Percentiles rank a stretch among this genome's conserved stretches.
Evolutionary conservation across 805 yeast genomes (phyloP).

Genomic region (Teunomyces cretensis): DNA sequence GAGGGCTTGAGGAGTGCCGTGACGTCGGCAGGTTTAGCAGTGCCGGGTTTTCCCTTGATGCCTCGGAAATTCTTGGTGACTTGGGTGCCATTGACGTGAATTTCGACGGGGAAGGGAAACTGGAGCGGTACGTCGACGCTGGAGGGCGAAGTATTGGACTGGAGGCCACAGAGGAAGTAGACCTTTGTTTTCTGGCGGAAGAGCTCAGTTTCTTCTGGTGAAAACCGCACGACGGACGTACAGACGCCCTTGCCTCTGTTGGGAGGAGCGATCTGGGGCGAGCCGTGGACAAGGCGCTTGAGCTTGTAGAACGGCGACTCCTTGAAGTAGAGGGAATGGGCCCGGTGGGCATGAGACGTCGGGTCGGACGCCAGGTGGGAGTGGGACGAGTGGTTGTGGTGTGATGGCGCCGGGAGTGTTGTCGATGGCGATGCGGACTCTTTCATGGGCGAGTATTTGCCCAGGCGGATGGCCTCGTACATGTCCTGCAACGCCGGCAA

Average conservation of each 20-base stretch:
- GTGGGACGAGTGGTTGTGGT: background rate
- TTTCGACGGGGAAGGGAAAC: constrained; percentile 73
- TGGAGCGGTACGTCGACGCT: constrained; percentile 42
- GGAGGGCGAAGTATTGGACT: constrained; percentile 16
- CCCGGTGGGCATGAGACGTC: constrained; percentile 17
- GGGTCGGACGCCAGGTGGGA: background rate
- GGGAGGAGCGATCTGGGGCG: constrained; percentile 47
- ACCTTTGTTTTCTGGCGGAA: constrained; percentile 36
- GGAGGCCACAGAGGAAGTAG: constrained; percentile 55
- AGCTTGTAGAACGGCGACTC: constrained; percentile 58
- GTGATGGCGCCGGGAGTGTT: background rate
- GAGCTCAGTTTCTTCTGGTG: constrained; percentile 39
- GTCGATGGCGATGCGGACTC: background rate
- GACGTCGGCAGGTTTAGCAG: constrained; percentile 80
- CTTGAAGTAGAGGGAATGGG: constrained; percentile 49
- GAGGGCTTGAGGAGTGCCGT: constrained; percentile 45
- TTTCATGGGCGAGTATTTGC: constrained; percentile 14
- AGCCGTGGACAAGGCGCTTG: constrained; percentile 45
- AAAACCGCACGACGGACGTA: constrained; percentile 39
- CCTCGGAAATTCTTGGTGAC: constrained; percentile 53
- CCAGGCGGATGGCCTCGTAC: constrained; percentile 26
- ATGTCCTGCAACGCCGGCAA: constrained; percentile 38
- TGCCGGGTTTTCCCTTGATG: constrained; percentile 70
- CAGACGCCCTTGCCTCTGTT: constrained; percentile 46
- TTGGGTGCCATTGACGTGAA: constrained; percentile 57